Base-by-base conservation (phyloP, 805 yeast genomes). In the Cyberlindnera samutprakarnensis region DNA sequence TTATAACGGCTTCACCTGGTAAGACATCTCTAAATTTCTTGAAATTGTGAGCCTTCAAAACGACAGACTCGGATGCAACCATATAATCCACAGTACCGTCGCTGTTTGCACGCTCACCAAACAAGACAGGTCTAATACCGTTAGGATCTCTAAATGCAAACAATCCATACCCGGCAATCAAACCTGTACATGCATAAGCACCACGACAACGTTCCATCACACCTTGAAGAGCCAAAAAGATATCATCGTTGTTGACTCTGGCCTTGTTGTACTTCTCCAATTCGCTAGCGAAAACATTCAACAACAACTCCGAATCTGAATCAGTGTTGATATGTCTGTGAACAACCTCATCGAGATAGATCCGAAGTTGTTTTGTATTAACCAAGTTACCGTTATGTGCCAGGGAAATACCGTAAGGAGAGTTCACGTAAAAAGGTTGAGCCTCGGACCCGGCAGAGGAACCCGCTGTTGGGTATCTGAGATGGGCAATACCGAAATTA, bases 311-410 rank as follows among this genome's bases (percentile, higher is more conserved):
- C 2, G 95, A 83, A 62, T 92, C 98, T 22, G 92, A 80, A 56
- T 92, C 98, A 6, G 98, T 92, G 63, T 92, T 92, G 56, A 92
- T 87, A 53, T 92, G 98, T 53, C 98, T 80, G 60, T 92, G 98
- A 21, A 86, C 96, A 28, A 71, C 84, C 56, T 86, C 94, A 56
- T 92, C 98, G 64, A 92, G 70, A 54, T 82, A 82, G 46, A 74
- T 66, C 48, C 77, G 72, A 49, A 92, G 69, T 37, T 82, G 82
- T 11, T 66, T 72, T 5, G 92, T 83, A 59, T 92, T 92, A 39
- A 90, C 95, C 49, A 92, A 68, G 59, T 92, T 92, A 52, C 98
- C 98, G 57, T 92, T 90, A 59, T 92, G 98, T 33, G 90, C 75
- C 54, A 92, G 55, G 27, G 83, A 73, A 40, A 92, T 80, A 36